Base-by-base conservation (phyloP, 371 early-diverging fungal species). In the Circinella minor region DNA sequence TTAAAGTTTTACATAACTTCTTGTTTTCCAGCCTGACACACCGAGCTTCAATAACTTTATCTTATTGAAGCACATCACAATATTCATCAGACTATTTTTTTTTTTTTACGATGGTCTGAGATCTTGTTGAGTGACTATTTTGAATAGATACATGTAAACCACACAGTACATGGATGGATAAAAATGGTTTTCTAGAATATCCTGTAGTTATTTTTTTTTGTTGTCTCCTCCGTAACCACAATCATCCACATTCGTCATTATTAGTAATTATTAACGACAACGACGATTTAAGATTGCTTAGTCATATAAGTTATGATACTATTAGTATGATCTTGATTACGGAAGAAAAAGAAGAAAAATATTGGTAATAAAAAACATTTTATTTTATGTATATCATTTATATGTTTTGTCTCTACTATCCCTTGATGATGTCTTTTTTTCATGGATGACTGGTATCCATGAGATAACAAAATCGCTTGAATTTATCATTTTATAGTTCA, bases 381-480 rank as follows among this genome's bases (percentile, higher is more conserved):
- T 43, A 43, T 43, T 43, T 43, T 43, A 43, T 43, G 43, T n/a
- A 51, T 51, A 51, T 51, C 51, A 51, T 51, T 51, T 51, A 51
- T 51, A 51, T n/a, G 51, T 51, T 51, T 51, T 51, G 51, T 51
- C 51, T 51, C 51, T 51, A 51, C 51, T 51, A 51, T 51, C 43
- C 51, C 51, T 51, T 51, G 51, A 51, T 51, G 51, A 15, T 51
- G 15, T 14, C 51, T 51, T 51, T 51, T 27, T 51, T 51, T 51
- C 51, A 51, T 51, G 51, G 51, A 51, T 8, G 51, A 51, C 51
- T 51, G 15, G n/a, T 51, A n/a, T n/a, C 14, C 51, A 51, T 51
- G 51, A 51, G 51, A 51, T 13, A 51, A n/a, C 51, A 51, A 51
- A 51, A 51, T 51, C 51, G 51, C 15, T 51, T 51, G n/a, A 51